Evolutionary conservation across 2,329 filamentous ascomycete genomes (phyloP).

Genomic region (Arthrobotrys iridis): DNA sequence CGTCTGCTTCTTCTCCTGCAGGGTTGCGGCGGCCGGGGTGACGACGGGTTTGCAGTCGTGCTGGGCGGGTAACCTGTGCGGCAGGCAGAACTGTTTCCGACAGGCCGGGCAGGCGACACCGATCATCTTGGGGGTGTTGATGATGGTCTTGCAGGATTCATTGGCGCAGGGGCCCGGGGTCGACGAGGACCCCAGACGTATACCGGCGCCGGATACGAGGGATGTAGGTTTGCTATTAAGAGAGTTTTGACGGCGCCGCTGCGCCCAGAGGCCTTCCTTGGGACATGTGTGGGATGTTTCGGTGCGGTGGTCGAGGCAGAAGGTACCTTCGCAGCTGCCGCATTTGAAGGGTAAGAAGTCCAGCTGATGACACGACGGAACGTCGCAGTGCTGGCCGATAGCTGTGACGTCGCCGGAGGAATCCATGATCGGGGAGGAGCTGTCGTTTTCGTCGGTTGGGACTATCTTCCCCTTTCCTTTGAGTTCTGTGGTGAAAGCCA

Average conservation of each 20-base stretch:
- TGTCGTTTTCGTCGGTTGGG: conserved; percentile 53
- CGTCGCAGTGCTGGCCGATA: conserved; percentile 90
- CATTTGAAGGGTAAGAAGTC: conserved; percentile 97
- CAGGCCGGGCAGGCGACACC: conserved; percentile 66
- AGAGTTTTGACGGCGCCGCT: conserved; percentile 62
- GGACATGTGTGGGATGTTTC: conserved; percentile 80
- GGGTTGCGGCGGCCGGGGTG: conserved; percentile 59
- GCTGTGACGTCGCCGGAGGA: conserved; percentile 75
- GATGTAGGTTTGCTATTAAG: conserved; percentile 57
- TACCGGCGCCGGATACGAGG: conserved; percentile 62
- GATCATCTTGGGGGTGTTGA: conserved; percentile 66
- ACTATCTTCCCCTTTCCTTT: conserved; percentile 52
- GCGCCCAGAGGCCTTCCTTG: conserved; percentile 71
- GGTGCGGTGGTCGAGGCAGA: conserved; percentile 91
- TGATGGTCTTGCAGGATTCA: conserved; percentile 66
- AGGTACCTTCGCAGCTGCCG: conserved; percentile 84
- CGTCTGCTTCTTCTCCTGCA: conserved; percentile 72
- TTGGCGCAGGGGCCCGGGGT: conserved; percentile 64
- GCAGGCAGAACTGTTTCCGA: conserved; percentile 66
- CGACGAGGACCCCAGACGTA: conserved; percentile 66
- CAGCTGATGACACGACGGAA: conserved; percentile 89
- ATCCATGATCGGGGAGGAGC: conserved; percentile 52
- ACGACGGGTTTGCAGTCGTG: conserved; percentile 71
- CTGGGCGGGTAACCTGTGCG: conserved; percentile 66
- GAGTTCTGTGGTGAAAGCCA: conserved; percentile 49